Base-by-base conservation (phyloP, 495 filamentous ascomycete genomes). In the Usnea hakonensis region DNA sequence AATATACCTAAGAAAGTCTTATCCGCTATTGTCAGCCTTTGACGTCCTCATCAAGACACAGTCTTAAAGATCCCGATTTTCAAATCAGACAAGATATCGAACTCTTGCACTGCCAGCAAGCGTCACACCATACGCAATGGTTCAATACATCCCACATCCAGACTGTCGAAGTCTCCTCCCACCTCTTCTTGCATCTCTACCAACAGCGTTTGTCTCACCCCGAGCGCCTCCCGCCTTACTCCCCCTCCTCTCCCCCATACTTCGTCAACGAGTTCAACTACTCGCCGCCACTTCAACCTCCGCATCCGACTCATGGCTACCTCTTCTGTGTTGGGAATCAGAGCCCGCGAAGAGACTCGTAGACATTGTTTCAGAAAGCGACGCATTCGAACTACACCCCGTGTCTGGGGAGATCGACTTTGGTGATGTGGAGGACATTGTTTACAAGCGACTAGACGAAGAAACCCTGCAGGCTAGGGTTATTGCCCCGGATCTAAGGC, bases 401-500 rank as follows among this genome's bases (percentile, higher is more conserved):
- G 88, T 88, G 9, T 96, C 90, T 1, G 94, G 95, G 30, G 91
- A 97, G 71, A 84, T 98, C 36, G 94, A 98, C 69, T 70, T 87
- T 10, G 78, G 79, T 17, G 87, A 90, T 55, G 81, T 87, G 21
- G 77, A 85, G 21, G 75, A 82, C 21, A 79, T 82, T 35, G 74
- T 75, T 10, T 96, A 92, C 74, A 83, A 83, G 62, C 80, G 90
- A 30, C 64, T 94, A 46, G 94, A 98, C 70, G 81, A 85, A 46
- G 94, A 97, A 69, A 98, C 94, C 0, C 77, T 97, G 26, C 90
- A 91, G 43, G 80, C 87, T 1, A 78, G 85, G 56, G 75, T 91
- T 1, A 68, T 77, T 1, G 63, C 88, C 13, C 67, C 72, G 8
- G 82, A 87, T 7, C 76, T 86, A 32, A 74, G 75, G 13, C 67